Evolutionary conservation across 768 basidiomycete genomes (phyloP).

Genomic region (Podaxis rugospora): DNA sequence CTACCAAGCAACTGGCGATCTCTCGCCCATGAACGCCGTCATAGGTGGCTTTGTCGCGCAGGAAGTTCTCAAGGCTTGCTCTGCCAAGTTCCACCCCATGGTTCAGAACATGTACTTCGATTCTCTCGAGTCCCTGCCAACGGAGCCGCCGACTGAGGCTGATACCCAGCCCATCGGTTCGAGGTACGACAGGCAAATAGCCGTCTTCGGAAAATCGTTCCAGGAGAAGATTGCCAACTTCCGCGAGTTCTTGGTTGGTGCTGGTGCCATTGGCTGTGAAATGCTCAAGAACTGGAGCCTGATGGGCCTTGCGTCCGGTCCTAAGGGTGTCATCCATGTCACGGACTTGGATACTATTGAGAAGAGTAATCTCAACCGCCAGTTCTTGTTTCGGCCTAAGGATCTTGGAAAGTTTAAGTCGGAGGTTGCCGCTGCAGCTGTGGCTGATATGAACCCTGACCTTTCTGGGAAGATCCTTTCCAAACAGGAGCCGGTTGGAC

Average conservation of each 20-base stretch:
- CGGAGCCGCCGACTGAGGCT: slow-evolving; percentile 65
- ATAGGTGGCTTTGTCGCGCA: slow-evolving; percentile 98
- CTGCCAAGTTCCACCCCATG: slow-evolving; percentile 97
- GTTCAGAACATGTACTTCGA: slow-evolving; percentile 96
- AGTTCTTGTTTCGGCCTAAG: slow-evolving; percentile 96
- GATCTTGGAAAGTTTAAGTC: slow-evolving; percentile 97
- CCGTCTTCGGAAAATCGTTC: slow-evolving; percentile 91
- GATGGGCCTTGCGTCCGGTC: slow-evolving; percentile 89
- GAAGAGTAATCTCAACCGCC: slow-evolving; percentile 97
- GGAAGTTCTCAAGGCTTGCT: slow-evolving; percentile 94
- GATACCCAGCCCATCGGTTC: slow-evolving; percentile 80
- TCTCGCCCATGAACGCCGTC: slow-evolving; percentile 88
- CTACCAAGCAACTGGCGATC: slow-evolving; percentile 87
- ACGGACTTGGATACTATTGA: slow-evolving; percentile 99
- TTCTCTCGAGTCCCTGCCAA: slow-evolving; percentile 91
- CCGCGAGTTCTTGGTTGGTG: slow-evolving; percentile 94
- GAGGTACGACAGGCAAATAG: slow-evolving; percentile 92
- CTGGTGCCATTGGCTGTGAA: slow-evolving; percentile 99
- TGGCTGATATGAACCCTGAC: slow-evolving; percentile 94
- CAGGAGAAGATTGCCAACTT: slow-evolving; percentile 88
- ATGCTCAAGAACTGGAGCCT: slow-evolving; percentile 99
- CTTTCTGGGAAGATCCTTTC: slow-evolving; percentile 80
- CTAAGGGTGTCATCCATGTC: slow-evolving; percentile 79
- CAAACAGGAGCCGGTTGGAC: slow-evolving; percentile 91
- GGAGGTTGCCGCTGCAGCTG: slow-evolving; percentile 88